Evolutionary conservation across 169 alveolate genomes (phyloP).

Genomic region (Eimeria praecox): DNA sequence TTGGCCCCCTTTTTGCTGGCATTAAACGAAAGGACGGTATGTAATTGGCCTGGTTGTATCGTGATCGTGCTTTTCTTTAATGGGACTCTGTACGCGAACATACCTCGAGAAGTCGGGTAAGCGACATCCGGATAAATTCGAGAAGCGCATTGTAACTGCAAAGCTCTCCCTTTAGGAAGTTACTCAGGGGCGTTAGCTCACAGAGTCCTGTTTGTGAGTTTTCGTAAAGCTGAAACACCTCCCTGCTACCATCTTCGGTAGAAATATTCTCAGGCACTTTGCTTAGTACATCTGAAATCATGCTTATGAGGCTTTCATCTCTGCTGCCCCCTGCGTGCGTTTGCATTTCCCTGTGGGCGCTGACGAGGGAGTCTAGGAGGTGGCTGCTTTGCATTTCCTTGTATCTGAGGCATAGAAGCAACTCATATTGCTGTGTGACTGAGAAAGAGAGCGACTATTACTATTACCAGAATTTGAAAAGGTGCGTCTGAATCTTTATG

Average conservation of each 20-base stretch:
- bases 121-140: constrained; percentile 37
- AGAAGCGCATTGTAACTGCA: constrained; percentile 58
- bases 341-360: constrained; percentile 22
- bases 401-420: constrained; percentile 39
- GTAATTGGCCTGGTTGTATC: neutral
- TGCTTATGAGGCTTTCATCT: constrained; percentile 15
- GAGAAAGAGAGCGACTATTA: neutral
- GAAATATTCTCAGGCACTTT: constrained; percentile 60
- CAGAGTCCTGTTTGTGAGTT: constrained; percentile 14
- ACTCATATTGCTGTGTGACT: neutral
- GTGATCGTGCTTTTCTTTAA: neutral
- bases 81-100: neutral
- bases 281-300: constrained; percentile 33
- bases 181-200: constrained; percentile 61
- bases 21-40: neutral
- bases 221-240: constrained; percentile 1
- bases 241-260: neutral
- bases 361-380: constrained; percentile 1
- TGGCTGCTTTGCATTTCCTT: constrained; percentile 48
- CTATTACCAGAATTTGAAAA: neutral
- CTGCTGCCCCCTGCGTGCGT: constrained; percentile 15
- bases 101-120: constrained; percentile 70
- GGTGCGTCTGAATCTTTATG: neutral
- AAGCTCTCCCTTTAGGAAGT: constrained; percentile 65
- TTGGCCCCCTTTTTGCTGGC: neutral